These are phyloP conservation scores for Mikania micrantha DNA, from an alignment of 129 eudicot genomes.

Conservation along the genomic window DNA sequence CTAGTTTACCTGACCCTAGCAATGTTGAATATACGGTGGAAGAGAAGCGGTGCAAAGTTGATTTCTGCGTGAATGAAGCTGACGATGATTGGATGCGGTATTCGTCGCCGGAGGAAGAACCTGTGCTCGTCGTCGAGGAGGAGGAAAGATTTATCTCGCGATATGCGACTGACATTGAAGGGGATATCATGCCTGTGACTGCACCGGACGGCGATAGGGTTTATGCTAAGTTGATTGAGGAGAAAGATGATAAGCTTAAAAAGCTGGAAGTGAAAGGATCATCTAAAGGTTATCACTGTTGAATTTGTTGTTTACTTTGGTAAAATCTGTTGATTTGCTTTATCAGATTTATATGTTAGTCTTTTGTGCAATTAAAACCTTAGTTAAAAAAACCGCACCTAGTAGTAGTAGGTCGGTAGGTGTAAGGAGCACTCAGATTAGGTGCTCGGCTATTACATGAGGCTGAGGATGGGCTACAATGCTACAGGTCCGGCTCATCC, in stretches of 20 bases:
- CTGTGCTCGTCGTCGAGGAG: slow-evolving; percentile 15
- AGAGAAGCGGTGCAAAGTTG: slow-evolving; percentile 37
- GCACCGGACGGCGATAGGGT: slow-evolving; percentile 85
- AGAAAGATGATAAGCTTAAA: slow-evolving; percentile 25
- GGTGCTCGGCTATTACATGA: too few relatives aligned
- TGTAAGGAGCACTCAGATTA: too few relatives aligned
- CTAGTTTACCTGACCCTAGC: background rate
- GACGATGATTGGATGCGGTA: slow-evolving; percentile 51
- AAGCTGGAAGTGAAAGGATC: slow-evolving; percentile 32
- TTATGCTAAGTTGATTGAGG: slow-evolving; percentile 60
- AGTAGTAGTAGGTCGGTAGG: too few relatives aligned
- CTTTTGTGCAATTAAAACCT: background rate
- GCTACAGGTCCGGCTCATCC: too few relatives aligned
- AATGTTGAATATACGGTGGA: background rate
- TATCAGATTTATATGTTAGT: background rate
- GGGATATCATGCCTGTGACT: slow-evolving; percentile 85
- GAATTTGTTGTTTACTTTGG: background rate
- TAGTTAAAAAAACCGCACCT: too few relatives aligned
- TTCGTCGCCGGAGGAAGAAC: slow-evolving; percentile 30
- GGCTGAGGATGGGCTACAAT: too few relatives aligned
- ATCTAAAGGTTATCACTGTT: slow-evolving; percentile 39
- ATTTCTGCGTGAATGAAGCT: slow-evolving; percentile 3
- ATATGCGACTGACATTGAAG: slow-evolving; percentile 65
- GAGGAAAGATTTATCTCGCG: slow-evolving; percentile 59
- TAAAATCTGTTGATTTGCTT: background rate